These are phyloP conservation scores for Herpetospermum pedunculosum DNA, from an alignment of 306 rosid species.

Conservation along the genomic window DNA sequence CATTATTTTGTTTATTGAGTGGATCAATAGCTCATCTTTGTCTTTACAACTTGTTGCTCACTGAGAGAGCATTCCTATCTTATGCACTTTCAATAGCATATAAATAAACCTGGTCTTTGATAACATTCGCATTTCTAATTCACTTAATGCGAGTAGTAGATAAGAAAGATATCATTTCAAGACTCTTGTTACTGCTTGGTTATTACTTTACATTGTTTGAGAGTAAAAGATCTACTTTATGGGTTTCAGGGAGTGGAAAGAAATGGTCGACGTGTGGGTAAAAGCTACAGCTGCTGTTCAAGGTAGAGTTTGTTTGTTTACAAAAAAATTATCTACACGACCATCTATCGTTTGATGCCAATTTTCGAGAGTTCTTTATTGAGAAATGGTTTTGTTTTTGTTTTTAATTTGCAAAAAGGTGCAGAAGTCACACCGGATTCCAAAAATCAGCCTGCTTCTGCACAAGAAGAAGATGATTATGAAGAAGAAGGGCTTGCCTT, in stretches of 20 bases:
- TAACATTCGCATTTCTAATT: not conserved
- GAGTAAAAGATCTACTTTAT: not conserved
- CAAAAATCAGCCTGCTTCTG: slow-evolving; percentile 40
- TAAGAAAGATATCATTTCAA: not conserved
- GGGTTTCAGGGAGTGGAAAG: slow-evolving; percentile 62
- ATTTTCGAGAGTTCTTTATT: not conserved
- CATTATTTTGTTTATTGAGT: not conserved
- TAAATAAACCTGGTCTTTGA: not conserved
- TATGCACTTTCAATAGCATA: not conserved
- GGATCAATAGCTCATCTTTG: not conserved
- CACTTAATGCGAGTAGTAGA: not conserved
- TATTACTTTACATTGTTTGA: not conserved
- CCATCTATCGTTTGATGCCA: not conserved
- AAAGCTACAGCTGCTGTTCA: slow-evolving; percentile 30
- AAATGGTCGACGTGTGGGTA: slow-evolving; percentile 74
- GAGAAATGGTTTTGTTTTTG: not conserved
- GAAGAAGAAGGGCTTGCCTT: slow-evolving; percentile 82
- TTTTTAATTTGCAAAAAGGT: slow-evolving; percentile 14
- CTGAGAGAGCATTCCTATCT: not conserved
- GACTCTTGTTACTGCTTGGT: not conserved
- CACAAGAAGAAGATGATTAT: slow-evolving; percentile 44
- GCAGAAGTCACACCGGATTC: slow-evolving; percentile 71
- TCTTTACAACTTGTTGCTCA: not conserved
- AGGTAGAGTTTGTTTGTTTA: slow-evolving; percentile 23
- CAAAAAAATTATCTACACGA: not conserved